These are phyloP conservation scores for Blastocystis sp. DNA, from an alignment of 352 stramenopile genomes.

Conservation along the genomic window DNA sequence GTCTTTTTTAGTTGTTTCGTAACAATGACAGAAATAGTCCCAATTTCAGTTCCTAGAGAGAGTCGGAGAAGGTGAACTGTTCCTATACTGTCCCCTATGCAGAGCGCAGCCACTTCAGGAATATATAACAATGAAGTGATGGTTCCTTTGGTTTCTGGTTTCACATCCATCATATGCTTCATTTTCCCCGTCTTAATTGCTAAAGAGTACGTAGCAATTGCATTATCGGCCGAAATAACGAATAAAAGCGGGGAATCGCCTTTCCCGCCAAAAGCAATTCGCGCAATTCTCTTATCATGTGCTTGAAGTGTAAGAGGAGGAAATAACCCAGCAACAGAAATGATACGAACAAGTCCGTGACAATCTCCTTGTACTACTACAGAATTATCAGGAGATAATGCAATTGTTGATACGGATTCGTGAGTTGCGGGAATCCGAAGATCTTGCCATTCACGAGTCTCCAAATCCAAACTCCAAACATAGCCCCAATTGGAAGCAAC, in stretches of 20 bases:
- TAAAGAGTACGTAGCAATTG: neutral
- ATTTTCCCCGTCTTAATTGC: neutral
- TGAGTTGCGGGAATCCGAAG: neutral
- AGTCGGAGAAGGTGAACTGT: neutral
- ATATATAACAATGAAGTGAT: slow-evolving; percentile 9
- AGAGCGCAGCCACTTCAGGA: neutral
- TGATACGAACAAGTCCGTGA: neutral
- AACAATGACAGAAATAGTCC: neutral
- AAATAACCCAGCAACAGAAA: neutral
- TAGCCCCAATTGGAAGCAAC: slow-evolving; percentile 64
- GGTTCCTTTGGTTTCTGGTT: neutral
- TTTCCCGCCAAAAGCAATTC: neutral
- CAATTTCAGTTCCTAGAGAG: neutral
- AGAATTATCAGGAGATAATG: neutral
- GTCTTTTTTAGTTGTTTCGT: neutral
- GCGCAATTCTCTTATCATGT: neutral
- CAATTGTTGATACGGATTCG: neutral
- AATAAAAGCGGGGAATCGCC: neutral
- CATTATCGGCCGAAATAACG: neutral
- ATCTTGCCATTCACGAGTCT: neutral
- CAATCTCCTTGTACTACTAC: neutral
- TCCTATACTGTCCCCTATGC: slow-evolving; percentile 30
- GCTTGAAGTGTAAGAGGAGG: neutral
- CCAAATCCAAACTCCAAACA: slow-evolving; percentile 24
- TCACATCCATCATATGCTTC: neutral